A percentile compares a stretch with the other conserved stretches of the same genome.
Conservation (phyloP, 805 yeast genomes). For the Barnettozyma siamensis region DNA sequence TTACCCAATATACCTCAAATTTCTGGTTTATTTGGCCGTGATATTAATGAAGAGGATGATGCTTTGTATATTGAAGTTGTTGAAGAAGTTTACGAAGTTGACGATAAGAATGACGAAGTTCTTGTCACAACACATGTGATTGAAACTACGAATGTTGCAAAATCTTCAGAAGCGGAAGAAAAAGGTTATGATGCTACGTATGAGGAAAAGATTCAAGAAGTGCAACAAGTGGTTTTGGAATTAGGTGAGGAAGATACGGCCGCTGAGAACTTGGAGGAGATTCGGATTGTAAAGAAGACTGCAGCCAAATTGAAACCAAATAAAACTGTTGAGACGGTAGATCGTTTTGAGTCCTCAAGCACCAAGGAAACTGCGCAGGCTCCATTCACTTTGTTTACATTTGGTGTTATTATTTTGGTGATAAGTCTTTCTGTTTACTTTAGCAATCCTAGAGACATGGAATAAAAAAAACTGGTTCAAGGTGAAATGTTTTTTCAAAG, state of each 20-base stretch:
- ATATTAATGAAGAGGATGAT: background rate
- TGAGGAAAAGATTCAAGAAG: too few species aligned
- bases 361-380: slow-evolving; percentile 1
- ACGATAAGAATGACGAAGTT: background rate
- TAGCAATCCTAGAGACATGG: background rate
- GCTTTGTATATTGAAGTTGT: slow-evolving; percentile 2
- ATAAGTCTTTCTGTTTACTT: background rate
- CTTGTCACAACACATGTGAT: background rate
- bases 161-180: too few species aligned
- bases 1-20: background rate
- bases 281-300: background rate
- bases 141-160: background rate
- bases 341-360: slow-evolving; percentile 1
- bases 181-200: too few species aligned
- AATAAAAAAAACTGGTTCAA: too few species aligned
- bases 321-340: background rate
- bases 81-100: slow-evolving; percentile 5
- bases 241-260: background rate
- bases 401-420: background rate
- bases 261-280: too few species aligned
- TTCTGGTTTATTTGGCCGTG: slow-evolving; percentile 4
- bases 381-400: slow-evolving; percentile 2
- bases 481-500: too few species aligned
- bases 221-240: too few species aligned
- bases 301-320: background rate